Evolutionary conservation across 345 rosid species (phyloP).

Genomic region (Brassica carinata): DNA sequence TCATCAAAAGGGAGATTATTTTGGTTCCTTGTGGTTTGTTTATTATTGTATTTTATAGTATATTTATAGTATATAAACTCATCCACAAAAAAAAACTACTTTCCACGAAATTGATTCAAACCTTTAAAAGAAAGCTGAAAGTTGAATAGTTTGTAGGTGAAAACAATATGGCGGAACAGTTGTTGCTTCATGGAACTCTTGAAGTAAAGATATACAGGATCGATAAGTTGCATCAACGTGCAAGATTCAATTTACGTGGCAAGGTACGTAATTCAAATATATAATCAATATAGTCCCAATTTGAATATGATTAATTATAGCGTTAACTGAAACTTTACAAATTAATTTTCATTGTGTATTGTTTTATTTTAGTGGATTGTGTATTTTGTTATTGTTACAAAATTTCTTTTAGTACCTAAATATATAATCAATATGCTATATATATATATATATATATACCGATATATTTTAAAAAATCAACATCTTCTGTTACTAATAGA

Average conservation of each 20-base stretch:
- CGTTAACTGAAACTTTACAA: not conserved
- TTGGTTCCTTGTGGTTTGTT: conserved; percentile 23
- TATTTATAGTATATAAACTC: not conserved
- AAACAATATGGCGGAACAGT: conserved; percentile 35
- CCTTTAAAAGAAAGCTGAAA: not conserved
- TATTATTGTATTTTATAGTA: not conserved
- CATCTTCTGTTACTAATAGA: not conserved
- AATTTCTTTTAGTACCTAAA: not conserved
- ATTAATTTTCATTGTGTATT: not conserved
- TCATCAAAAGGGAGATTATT: conserved; percentile 18
- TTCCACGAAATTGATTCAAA: not conserved
- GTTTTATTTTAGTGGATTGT: not conserved
- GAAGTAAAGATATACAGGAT: conserved; percentile 49
- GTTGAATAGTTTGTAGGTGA: conserved; percentile 7
- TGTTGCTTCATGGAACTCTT: conserved; percentile 70
- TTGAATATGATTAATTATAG: not conserved
- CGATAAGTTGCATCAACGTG: conserved; percentile 48
- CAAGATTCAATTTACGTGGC: conserved; percentile 44
- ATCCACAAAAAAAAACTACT: not conserved
- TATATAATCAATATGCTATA: not conserved
- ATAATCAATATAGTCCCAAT: not conserved
- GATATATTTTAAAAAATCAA: not conserved
- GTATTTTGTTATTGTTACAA: not conserved
- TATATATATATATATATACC: not conserved
- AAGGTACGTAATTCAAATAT: conserved; percentile 37